A percentile compares a stretch with the other conserved stretches of the same genome.
phyloP scores from a whole-genome alignment of 2,329 filamentous ascomycete species.

The Aspergillus fructus region DNA sequence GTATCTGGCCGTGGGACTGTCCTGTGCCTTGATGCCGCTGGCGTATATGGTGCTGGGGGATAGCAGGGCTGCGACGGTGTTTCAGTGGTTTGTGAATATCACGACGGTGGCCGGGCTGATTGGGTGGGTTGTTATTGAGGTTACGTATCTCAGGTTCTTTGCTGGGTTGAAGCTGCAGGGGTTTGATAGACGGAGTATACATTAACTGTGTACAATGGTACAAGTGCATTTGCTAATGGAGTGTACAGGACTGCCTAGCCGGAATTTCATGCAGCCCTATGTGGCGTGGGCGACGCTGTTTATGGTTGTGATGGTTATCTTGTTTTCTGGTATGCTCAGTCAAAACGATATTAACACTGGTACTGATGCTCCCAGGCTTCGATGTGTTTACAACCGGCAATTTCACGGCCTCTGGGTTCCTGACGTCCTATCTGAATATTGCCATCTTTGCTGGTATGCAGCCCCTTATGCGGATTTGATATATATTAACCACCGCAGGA shows the following conservation, averaged over 20 bases:
- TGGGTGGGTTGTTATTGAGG: not conserved
- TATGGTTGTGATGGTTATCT: not conserved
- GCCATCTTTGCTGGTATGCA: not conserved
- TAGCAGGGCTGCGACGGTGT: not conserved
- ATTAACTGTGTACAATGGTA: too few relatives aligned
- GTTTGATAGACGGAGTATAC: not conserved
- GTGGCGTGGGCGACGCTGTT: not conserved
- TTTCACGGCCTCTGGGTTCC: not conserved
- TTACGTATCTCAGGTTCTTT: not conserved
- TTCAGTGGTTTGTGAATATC: not conserved
- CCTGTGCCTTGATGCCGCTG: not conserved
- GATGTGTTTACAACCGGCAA: not conserved
- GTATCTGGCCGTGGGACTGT: not conserved
- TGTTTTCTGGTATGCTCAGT: not conserved
- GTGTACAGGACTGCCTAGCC: not conserved
- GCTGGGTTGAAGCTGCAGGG: not conserved
- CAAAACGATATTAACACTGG: too few relatives aligned
- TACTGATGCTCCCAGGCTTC: not conserved
- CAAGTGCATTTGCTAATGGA: too few relatives aligned
- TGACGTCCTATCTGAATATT: slow-evolving; percentile 1
- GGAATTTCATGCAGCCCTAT: not conserved
- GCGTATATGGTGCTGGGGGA: not conserved
- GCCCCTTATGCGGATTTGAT: not conserved
- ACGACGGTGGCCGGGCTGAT: not conserved
- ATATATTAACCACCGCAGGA: not conserved